Conservation (phyloP, 1,284 basidiomycete species). For the Irpex rosettiformis region DNA sequence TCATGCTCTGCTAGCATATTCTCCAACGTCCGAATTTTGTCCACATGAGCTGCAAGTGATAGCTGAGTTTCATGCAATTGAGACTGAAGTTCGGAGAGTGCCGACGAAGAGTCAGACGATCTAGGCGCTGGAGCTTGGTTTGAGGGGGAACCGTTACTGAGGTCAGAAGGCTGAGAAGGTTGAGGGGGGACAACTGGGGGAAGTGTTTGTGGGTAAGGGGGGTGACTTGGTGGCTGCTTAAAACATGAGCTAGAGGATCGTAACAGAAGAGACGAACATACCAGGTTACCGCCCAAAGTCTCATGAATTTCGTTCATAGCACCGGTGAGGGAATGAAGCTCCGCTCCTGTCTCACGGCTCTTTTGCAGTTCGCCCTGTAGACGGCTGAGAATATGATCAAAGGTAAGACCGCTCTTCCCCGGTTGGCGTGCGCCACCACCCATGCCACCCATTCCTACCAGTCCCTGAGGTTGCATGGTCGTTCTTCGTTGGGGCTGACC, state of each 20-base stretch:
- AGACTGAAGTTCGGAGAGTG: slow-evolving; percentile 68
- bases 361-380: slow-evolving; percentile 90
- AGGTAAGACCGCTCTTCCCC: slow-evolving; percentile 75
- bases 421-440: slow-evolving; percentile 66
- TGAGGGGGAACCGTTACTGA: slow-evolving; percentile 12
- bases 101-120: slow-evolving; percentile 31
- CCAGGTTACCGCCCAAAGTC: slow-evolving; percentile 81
- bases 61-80: slow-evolving; percentile 87
- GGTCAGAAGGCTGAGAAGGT: slow-evolving; percentile 31
- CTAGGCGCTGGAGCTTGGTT: slow-evolving; percentile 20
- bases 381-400: slow-evolving; percentile 79
- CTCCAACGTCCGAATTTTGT: slow-evolving; percentile 85
- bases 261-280: slow-evolving; percentile 35
- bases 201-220: slow-evolving; percentile 56
- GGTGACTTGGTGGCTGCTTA: slow-evolving; percentile 35
- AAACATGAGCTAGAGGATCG: slow-evolving; percentile 5
- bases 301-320: slow-evolving; percentile 92
- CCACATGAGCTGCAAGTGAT: slow-evolving; percentile 76
- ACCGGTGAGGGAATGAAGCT: slow-evolving; percentile 78
- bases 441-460: slow-evolving; percentile 73
- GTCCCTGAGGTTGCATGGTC: slow-evolving; percentile 52
- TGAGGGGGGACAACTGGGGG: slow-evolving; percentile 66
- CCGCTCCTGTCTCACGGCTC: slow-evolving; percentile 90
- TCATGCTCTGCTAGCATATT: slow-evolving; percentile 87
- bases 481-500: slow-evolving; percentile 45